Conservation (phyloP, 345 rosid genomes). For the Pugionium dolabratum region DNA sequence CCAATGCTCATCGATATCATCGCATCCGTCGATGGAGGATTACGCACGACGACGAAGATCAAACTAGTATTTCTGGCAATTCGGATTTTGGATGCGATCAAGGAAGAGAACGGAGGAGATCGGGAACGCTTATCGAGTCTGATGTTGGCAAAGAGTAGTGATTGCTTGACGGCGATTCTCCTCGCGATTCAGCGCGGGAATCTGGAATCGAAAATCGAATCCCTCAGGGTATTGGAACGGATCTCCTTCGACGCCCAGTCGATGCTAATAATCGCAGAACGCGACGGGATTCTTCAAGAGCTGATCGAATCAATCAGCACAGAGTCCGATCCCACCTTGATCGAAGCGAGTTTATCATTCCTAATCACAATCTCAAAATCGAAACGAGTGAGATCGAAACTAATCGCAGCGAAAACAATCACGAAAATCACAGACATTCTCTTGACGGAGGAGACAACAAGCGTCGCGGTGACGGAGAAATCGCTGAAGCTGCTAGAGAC, state of each 20-base stretch:
- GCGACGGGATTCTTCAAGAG: constrained; percentile 51
- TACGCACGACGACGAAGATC: constrained; percentile 29
- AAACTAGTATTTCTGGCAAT: constrained; percentile 46
- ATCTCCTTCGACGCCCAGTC: constrained; percentile 58
- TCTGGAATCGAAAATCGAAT: constrained; percentile 53
- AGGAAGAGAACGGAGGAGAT: constrained; percentile 29
- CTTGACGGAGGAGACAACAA: constrained; percentile 24
- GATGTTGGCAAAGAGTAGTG: constrained; percentile 39
- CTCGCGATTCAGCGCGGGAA: constrained; percentile 50
- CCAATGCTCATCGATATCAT: constrained; percentile 55
- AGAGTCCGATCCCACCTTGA: constrained; percentile 50
- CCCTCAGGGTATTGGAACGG: constrained; percentile 59
- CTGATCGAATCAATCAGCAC: constrained; percentile 43
- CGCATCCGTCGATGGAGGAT: constrained; percentile 29
- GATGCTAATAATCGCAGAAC: constrained; percentile 56
- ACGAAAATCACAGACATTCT: constrained; percentile 49
- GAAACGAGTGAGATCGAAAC: constrained; percentile 53
- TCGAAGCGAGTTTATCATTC: constrained; percentile 63
- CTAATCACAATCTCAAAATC: constrained; percentile 53
- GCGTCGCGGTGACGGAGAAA: constrained; percentile 57
- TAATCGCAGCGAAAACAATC: constrained; percentile 46
- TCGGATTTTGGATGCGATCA: constrained; percentile 49
- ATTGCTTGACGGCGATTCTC: constrained; percentile 50
- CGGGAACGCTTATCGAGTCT: constrained; percentile 44
- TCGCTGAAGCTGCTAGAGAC: constrained; percentile 65